A percentile compares a stretch with the other conserved stretches of the same genome.
Evolutionary conservation across 2,329 filamentous ascomycete species (phyloP).

Genomic region (Apiospora aurea): DNA sequence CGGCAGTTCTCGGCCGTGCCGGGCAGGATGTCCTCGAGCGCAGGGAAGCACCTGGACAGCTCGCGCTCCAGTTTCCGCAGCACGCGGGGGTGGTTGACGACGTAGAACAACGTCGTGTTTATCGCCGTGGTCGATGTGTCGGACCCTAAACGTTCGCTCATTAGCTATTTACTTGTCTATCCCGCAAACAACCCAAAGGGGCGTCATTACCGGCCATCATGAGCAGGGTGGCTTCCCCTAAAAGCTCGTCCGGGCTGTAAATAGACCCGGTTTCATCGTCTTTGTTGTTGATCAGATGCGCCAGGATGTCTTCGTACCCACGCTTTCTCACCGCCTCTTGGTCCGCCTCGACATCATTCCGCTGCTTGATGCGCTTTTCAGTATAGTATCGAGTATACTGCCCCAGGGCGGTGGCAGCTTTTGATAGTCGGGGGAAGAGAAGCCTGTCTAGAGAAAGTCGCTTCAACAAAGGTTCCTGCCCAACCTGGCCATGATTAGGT

Average conservation of each 20-base stretch:
- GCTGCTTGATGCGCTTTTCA: constrained; percentile 3
- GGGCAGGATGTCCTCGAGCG: constrained; percentile 24
- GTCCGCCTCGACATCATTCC: background rate
- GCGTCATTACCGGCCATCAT: constrained; percentile 16
- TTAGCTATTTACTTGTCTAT: constrained; percentile 7
- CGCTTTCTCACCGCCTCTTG: background rate
- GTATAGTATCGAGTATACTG: constrained; percentile 15
- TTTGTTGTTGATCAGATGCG: constrained; percentile 12
- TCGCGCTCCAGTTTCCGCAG: constrained; percentile 24
- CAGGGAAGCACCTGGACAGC: constrained; percentile 24
- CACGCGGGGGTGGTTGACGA: constrained; percentile 23
- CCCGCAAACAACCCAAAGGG: constrained; percentile 8
- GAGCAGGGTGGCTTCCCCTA: constrained; percentile 10
- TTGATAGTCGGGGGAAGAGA: constrained; percentile 3
- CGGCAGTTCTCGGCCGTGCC: constrained; percentile 21
- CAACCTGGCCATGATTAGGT: constrained; percentile 12
- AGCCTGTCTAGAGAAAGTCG: background rate
- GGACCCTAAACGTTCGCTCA: background rate
- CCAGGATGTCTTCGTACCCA: constrained; percentile 12
- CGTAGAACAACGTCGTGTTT: constrained; percentile 24
- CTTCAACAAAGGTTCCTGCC: constrained; percentile 22
- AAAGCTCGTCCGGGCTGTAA: constrained; percentile 5
- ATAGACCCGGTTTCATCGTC: constrained; percentile 1
- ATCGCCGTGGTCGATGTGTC: constrained; percentile 25
- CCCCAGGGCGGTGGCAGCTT: constrained; percentile 1